Percentiles rank a stretch among this genome's conserved stretches.
phyloP scores from a whole-genome alignment of 768 basidiomycete genomes.

The Boletus barrowsii region DNA sequence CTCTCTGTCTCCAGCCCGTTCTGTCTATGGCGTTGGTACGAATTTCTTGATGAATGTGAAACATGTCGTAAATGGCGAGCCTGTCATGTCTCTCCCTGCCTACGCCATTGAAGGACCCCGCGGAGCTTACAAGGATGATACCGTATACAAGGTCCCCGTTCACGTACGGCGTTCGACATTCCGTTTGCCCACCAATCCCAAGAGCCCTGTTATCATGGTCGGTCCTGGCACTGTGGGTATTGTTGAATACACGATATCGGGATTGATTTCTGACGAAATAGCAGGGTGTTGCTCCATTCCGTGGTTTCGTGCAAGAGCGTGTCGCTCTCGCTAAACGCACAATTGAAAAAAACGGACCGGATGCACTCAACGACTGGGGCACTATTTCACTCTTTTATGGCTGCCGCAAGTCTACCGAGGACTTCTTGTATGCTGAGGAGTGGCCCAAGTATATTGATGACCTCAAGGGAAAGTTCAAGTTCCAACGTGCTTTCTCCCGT shows the following conservation, averaged over 20 bases:
- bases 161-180: conserved; percentile 97
- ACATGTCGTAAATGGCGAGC: conserved; percentile 62
- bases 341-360: conserved; percentile 91
- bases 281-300: conserved; percentile 98
- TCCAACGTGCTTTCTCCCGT: conserved; percentile 90
- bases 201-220: conserved; percentile 98
- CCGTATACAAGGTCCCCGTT: conserved; percentile 80
- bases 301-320: conserved; percentile 97
- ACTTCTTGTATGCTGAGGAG: conserved; percentile 93
- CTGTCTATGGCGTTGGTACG: conserved; percentile 87
- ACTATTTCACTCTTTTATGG: conserved; percentile 94
- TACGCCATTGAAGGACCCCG: conserved; percentile 93
- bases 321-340: conserved; percentile 93
- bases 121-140: conserved; percentile 71
- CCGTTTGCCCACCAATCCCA: conserved; percentile 94
- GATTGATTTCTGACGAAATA: conserved; percentile 6
- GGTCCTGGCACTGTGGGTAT: conserved; percentile 92
- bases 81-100: conserved; percentile 50
- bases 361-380: conserved; percentile 95
- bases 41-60: conserved; percentile 96
- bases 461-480: conserved; percentile 85
- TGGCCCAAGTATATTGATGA: conserved; percentile 88
- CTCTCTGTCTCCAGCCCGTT: conserved; percentile 52
- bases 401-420: conserved; percentile 83
- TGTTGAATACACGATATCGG: background rate